Evolutionary conservation across 352 stramenopile genomes (phyloP), one percentile per base, ranked within the genome.

Genomic region (Globisporangium yorkense): DNA sequence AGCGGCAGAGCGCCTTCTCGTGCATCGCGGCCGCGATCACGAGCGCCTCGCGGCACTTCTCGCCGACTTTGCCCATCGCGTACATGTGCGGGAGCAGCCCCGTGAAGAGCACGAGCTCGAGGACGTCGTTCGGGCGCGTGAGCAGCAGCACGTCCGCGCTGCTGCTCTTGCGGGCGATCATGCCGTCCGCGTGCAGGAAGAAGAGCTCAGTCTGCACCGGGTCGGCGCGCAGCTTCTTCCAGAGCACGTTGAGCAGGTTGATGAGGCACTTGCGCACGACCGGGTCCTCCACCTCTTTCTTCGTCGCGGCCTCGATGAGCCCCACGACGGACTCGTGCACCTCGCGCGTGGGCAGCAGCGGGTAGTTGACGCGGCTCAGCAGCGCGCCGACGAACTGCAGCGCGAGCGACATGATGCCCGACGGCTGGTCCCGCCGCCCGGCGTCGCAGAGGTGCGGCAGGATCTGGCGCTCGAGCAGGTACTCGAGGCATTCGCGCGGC

Each of bases 161-260:
- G 21, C 55, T 65, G 68, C 70, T 81, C 33, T 65, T 80, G 20
- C 72, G 70, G 35, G 79, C 66, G 57, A 79, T 85, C 31, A 86
- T 65, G 45, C 69, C 55, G 52, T 89, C 79, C 6, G 79, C 80
- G 43, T 90, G 75, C 16, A 88, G 62, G 50, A 95, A 93, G 61
- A 95, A 95, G 59, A 95, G 91, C 54, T 95, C 85, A 18, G 81
- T 93, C 70, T 95, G 85, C 40, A 93, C 84, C 4, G 83, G 85
- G 47, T 95, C 82, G 40, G 74, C 72, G 18, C 80, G 81, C 57
- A 95, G 67, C 47, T 95, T 95, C 63, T 92, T 91, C 85, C 85
- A 95, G 13, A 95, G 52, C 8, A 85, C 73, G 56, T 95, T 89
- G 20, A 95, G 75, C 54, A 92, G 61, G 31, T 62, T 88, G 63